Evolutionary conservation across 768 basidiomycete genomes (phyloP).

Genomic region (Lyophyllum semitale): DNA sequence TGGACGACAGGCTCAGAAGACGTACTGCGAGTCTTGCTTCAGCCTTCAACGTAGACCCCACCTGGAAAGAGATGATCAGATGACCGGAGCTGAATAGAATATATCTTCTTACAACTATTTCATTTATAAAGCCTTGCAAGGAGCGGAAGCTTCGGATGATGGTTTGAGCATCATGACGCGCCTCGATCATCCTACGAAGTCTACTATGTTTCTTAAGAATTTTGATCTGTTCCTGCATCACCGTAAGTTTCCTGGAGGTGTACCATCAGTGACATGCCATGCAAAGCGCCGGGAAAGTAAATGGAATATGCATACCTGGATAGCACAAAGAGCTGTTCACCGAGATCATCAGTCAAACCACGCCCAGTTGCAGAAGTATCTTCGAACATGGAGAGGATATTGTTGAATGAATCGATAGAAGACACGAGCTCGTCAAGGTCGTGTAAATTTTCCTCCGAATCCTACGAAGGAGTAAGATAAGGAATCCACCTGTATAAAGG

Average conservation of each 20-base stretch:
- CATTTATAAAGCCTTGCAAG: conserved; percentile 11
- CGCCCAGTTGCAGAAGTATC: conserved; percentile 14
- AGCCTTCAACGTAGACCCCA: conserved; percentile 16
- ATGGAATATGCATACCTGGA: conserved; percentile 7
- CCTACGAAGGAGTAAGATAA: background rate
- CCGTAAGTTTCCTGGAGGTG: conserved; percentile 6
- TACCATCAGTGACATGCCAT: background rate
- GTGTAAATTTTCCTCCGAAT: conserved; percentile 9
- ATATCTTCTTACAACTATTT: conserved; percentile 7
- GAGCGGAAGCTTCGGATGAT: conserved; percentile 12
- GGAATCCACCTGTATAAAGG: background rate
- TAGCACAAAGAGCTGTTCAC: conserved; percentile 15
- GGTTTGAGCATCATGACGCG: conserved; percentile 8
- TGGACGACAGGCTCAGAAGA: background rate
- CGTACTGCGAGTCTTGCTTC: conserved; percentile 17
- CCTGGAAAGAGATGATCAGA: background rate
- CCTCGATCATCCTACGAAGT: conserved; percentile 16
- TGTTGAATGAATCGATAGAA: conserved; percentile 11
- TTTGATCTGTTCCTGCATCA: conserved; percentile 5
- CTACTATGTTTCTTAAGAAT: conserved; percentile 7
- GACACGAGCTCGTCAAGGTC: conserved; percentile 11
- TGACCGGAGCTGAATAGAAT: background rate
- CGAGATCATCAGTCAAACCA: conserved; percentile 15
- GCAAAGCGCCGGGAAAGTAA: background rate
- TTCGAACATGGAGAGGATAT: conserved; percentile 16